Evolutionary conservation across 2,329 filamentous ascomycete genomes (phyloP).

Genomic region (Penicillium psychrosexuale): DNA sequence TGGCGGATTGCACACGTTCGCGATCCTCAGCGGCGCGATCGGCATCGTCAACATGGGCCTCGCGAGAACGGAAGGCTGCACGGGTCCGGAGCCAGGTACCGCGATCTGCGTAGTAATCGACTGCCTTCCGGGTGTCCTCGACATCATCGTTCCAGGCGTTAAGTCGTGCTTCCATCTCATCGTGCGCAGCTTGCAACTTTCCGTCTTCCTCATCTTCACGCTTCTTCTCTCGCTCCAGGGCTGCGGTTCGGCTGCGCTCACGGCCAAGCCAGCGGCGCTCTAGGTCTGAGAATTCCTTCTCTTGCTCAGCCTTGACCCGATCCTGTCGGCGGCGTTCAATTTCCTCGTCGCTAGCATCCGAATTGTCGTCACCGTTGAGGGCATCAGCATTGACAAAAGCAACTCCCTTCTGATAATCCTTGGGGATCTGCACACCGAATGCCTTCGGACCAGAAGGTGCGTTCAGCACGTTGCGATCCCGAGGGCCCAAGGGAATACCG

Average conservation of each 20-base stretch:
- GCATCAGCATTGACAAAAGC: slow-evolving; percentile 77
- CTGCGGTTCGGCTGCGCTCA: slow-evolving; percentile 77
- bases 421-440: slow-evolving; percentile 61
- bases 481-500: slow-evolving; percentile 72
- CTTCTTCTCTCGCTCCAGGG: slow-evolving; percentile 78
- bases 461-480: slow-evolving; percentile 64
- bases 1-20: slow-evolving; percentile 66
- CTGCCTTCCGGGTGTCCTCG: slow-evolving; percentile 68
- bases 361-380: slow-evolving; percentile 69
- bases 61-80: slow-evolving; percentile 66
- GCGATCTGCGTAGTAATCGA: slow-evolving; percentile 84
- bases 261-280: slow-evolving; percentile 89
- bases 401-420: slow-evolving; percentile 73
- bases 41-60: slow-evolving; percentile 73
- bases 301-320: slow-evolving; percentile 70
- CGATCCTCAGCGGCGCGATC: slow-evolving; percentile 77
- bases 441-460: slow-evolving; percentile 71
- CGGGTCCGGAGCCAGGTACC: slow-evolving; percentile 82
- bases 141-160: slow-evolving; percentile 84
- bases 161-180: slow-evolving; percentile 68
- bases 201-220: slow-evolving; percentile 73
- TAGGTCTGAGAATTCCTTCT: slow-evolving; percentile 78
- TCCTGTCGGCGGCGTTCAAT: slow-evolving; percentile 68
- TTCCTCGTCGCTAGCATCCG: slow-evolving; percentile 82
- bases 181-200: slow-evolving; percentile 60